Conservation (phyloP, 2,329 filamentous ascomycete species). For the Talaromyces verruculosus region DNA sequence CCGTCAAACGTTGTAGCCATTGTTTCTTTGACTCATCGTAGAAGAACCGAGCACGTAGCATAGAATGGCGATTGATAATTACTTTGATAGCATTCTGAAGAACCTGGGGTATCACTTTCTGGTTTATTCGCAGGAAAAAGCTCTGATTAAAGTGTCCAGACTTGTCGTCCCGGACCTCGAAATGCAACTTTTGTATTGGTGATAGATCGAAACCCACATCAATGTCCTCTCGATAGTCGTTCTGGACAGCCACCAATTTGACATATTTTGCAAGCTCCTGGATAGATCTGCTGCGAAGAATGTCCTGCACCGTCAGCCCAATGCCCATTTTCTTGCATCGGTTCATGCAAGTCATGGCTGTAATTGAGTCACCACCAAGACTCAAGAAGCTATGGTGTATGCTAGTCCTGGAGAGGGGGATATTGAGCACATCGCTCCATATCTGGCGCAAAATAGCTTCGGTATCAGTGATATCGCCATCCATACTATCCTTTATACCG, state of each 20-base stretch:
- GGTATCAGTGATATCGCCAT: constrained; percentile 27
- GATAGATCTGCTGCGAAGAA: constrained; percentile 51
- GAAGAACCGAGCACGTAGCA: constrained; percentile 39
- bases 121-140: constrained; percentile 35
- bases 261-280: constrained; percentile 35
- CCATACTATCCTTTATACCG: neutral
- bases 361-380: constrained; percentile 52
- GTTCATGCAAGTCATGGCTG: constrained; percentile 52
- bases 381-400: constrained; percentile 44
- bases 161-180: constrained; percentile 34
- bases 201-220: constrained; percentile 37
- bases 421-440: constrained; percentile 43
- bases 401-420: constrained; percentile 35
- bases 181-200: constrained; percentile 42
- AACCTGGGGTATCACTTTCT: constrained; percentile 26
- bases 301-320: constrained; percentile 49
- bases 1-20: constrained; percentile 33
- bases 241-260: constrained; percentile 32
- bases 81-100: constrained; percentile 33
- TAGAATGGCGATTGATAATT: constrained; percentile 38
- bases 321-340: constrained; percentile 49
- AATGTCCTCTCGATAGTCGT: constrained; percentile 36
- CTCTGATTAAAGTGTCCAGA: constrained; percentile 44
- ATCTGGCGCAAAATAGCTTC: constrained; percentile 36
- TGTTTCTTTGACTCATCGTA: constrained; percentile 24